Conservation (phyloP, 306 rosid species). For the Acacia acuminata region DNA sequence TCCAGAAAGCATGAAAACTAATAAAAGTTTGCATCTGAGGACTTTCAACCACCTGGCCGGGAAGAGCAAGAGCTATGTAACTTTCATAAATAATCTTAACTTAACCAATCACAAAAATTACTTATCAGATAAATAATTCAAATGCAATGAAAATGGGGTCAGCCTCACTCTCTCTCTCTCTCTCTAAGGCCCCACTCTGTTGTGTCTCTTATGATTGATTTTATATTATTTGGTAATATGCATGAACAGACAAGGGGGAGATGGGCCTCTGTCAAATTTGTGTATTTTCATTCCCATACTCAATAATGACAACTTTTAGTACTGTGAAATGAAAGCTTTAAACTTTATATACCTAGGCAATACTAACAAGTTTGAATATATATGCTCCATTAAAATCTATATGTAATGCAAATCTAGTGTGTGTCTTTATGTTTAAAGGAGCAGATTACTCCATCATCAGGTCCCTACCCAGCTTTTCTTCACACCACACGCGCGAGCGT, state of each 20-base stretch:
- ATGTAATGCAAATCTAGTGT: slow-evolving; percentile 27
- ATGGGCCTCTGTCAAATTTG: background rate
- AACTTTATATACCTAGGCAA: slow-evolving; percentile 35
- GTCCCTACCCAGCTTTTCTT: slow-evolving; percentile 37
- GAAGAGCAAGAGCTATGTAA: background rate
- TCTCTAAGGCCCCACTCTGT: slow-evolving; percentile 13
- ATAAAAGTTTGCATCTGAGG: background rate
- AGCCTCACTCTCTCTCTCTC: background rate
- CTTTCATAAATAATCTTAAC: background rate
- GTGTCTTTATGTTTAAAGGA: slow-evolving; percentile 24
- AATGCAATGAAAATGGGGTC: background rate
- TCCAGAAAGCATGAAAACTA: background rate
- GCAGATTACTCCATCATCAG: slow-evolving; percentile 28
- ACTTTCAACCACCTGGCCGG: background rate
- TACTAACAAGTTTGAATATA: slow-evolving; percentile 24
- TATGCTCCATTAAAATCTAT: background rate
- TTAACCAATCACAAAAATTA: background rate
- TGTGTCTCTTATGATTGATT: slow-evolving; percentile 15
- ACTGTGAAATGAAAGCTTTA: slow-evolving; percentile 34
- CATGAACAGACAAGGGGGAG: background rate
- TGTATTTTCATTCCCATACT: slow-evolving; percentile 26
- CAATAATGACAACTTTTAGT: slow-evolving; percentile 35
- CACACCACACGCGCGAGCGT: background rate
- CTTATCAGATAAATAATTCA: background rate
- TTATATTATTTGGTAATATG: slow-evolving; percentile 10